Base-by-base conservation (phyloP, 2,329 filamentous ascomycete species). In the Fusarium fracticaudum region DNA sequence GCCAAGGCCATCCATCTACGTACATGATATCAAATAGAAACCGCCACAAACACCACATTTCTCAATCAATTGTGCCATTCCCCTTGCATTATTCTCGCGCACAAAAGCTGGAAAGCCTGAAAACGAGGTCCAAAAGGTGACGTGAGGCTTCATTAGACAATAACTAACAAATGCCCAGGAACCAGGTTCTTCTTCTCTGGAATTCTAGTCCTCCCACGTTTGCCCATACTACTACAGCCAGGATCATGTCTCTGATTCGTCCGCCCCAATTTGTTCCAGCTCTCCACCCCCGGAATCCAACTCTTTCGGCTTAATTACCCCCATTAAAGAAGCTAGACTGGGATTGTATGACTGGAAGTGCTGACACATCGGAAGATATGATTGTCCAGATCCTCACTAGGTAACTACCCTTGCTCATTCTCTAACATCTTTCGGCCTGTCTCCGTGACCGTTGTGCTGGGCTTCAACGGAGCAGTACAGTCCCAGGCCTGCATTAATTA, bases 291-390 rank as follows among this genome's bases (percentile, higher is more conserved):
- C 54, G 45, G 55, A 66, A 35, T 38, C 54, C 64, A 67, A 61
- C 48, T 26, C 38, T 18, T 50, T 43, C 35, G 60, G 48, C 48
- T 67, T 33, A 18, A 29, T 40, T 65, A 64, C 9, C 41, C 60
- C 37, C 43, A 40, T 64, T 20, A 41, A 18, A 53, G 40, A 63
- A 35, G 43, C 26, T 47, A 61, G 45, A 37, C 53, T 54, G 31
- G 24, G 38, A 54, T 54, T 59, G 37, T 57, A 72, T 72, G 68
- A 74, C 71, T 58, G 43, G 53, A 64, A 50, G 44, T 22, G 51
- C 40, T 72, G 72, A 74, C 71, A 72, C 72, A 74, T 72, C 48
- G 26, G 44, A 71, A 66, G 67, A 71, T 58, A 58, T 29, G 48
- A 33, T 43, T 40, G 48, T 61, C 38, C 31, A 59, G 55, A 50